Conservation (phyloP, 768 basidiomycete genomes). For the Fomitopsis pulvina region DNA sequence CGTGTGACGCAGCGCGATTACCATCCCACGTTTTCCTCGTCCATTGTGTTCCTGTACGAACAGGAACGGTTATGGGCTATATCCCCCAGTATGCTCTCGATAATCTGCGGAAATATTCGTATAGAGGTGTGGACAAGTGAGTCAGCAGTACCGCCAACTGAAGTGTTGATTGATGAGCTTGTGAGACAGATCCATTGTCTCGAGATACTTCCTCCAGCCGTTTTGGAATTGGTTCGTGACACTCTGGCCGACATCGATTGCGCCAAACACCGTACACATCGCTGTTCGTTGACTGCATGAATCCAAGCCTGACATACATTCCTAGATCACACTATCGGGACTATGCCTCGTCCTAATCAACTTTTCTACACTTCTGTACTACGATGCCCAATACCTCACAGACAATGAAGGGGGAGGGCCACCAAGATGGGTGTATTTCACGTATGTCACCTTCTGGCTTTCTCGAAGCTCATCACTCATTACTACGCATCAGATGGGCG, state of each 20-base stretch:
- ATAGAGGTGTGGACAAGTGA: slow-evolving; percentile 78
- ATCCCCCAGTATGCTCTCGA: slow-evolving; percentile 61
- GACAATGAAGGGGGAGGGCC: slow-evolving; percentile 55
- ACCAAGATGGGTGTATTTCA: slow-evolving; percentile 88
- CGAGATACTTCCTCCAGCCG: slow-evolving; percentile 69
- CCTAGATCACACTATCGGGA: slow-evolving; percentile 87
- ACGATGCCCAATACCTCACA: slow-evolving; percentile 71
- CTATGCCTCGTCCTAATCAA: slow-evolving; percentile 78
- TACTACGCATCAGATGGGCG: slow-evolving; percentile 57
- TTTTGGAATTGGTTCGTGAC: slow-evolving; percentile 93
- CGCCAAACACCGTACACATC: slow-evolving; percentile 78
- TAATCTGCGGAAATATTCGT: slow-evolving; percentile 72
- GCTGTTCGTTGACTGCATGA: background rate
- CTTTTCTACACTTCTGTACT: slow-evolving; percentile 75
- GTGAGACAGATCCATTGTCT: slow-evolving; percentile 58
- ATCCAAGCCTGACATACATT: slow-evolving; percentile 3
- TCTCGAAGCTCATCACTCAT: background rate
- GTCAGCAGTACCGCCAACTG: slow-evolving; percentile 16
- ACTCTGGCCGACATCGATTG: slow-evolving; percentile 77
- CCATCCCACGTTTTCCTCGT: background rate
- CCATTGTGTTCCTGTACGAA: background rate
- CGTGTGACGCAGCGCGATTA: slow-evolving; percentile 17
- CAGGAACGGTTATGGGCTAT: slow-evolving; percentile 48
- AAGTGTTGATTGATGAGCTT: background rate
- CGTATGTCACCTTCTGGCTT: slow-evolving; percentile 40